Percentiles rank a stretch among this genome's conserved stretches.
phyloP scores from a whole-genome alignment of 2,329 filamentous ascomycete species.

The Penicillium hesseltinei region DNA sequence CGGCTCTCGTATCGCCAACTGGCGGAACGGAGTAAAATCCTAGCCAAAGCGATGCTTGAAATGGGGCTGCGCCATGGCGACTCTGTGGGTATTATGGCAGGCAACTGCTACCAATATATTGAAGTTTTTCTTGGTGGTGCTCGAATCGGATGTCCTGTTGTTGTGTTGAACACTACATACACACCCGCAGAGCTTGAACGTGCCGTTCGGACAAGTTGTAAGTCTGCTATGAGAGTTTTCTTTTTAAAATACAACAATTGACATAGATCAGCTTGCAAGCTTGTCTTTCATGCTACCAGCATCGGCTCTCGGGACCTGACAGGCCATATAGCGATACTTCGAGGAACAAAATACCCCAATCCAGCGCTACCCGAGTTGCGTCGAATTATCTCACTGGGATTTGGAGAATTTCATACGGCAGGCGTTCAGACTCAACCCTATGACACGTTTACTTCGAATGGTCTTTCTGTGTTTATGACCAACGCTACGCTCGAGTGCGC shows the following conservation, averaged over 20 bases:
- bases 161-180: slow-evolving; percentile 37
- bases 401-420: too few relatives aligned
- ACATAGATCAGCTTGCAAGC: not conserved
- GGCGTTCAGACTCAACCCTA: too few relatives aligned
- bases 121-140: slow-evolving; percentile 57
- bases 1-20: slow-evolving; percentile 23
- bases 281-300: too few relatives aligned
- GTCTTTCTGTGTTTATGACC: too few relatives aligned
- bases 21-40: slow-evolving; percentile 13
- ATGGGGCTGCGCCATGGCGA: slow-evolving; percentile 66
- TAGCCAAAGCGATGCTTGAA: slow-evolving; percentile 60
- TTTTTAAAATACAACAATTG: too few relatives aligned
- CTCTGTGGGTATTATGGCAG: slow-evolving; percentile 68
- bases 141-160: slow-evolving; percentile 32
- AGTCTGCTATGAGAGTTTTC: not conserved
- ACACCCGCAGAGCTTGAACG: slow-evolving; percentile 22
- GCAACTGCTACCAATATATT: slow-evolving; percentile 52
- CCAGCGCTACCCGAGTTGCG: too few relatives aligned
- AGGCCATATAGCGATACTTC: too few relatives aligned
- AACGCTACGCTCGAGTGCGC: too few relatives aligned
- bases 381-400: too few relatives aligned
- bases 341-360: too few relatives aligned
- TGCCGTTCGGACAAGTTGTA: slow-evolving; percentile 22
- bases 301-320: too few relatives aligned
- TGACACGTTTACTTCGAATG: too few relatives aligned